phyloP scores from a whole-genome alignment of 345 rosid species.

The Lagerstroemia speciosa region DNA sequence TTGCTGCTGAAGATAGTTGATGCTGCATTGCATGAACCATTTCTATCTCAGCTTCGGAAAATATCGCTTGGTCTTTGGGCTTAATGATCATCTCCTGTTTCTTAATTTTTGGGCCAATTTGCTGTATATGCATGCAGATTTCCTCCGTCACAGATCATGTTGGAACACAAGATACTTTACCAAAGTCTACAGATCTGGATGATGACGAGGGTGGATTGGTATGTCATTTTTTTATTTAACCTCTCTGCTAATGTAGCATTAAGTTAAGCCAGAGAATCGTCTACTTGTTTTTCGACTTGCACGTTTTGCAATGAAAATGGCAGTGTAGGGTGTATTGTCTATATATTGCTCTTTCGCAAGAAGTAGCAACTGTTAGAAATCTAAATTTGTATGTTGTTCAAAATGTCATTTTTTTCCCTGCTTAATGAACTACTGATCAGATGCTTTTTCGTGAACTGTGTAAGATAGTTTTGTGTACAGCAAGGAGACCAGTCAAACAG shows the following conservation, averaged over 20 bases:
- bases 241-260: background rate
- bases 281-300: background rate
- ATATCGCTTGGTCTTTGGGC: background rate
- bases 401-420: no score
- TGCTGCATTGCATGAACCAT: no score
- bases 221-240: constrained; percentile 13
- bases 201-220: constrained; percentile 98
- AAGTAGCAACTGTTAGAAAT: no score
- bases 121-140: constrained; percentile 32
- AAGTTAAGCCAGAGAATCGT: background rate
- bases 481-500: no score
- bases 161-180: constrained; percentile 54
- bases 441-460: no score
- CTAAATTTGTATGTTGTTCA: no score
- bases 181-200: constrained; percentile 88
- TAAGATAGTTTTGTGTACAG: no score
- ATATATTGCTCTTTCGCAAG: no score
- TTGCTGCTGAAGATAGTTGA: no score
- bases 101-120: constrained; percentile 6
- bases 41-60: no score
- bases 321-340: no score
- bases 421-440: no score
- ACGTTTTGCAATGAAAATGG: background rate
- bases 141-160: constrained; percentile 89
- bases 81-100: background rate